Base-by-base conservation (phyloP, 129 eudicot species). In the Pittosporum tobira region DNA sequence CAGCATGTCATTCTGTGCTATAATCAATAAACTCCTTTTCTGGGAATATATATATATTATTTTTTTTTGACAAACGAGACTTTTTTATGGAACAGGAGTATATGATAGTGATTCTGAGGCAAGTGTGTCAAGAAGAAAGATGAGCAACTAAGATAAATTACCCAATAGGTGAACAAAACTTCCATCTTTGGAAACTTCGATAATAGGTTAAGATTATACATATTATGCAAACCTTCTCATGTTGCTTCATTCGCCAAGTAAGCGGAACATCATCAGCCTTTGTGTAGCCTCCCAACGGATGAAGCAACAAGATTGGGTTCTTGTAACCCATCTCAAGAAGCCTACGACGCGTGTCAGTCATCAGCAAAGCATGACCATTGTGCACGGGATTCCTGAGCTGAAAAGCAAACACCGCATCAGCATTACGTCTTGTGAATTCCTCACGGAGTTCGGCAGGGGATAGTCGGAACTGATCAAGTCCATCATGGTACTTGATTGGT, bases 301-400 rank as follows among this genome's bases (percentile, higher is more conserved):
- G 87, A 64, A 90, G 98, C 80, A 90, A 66, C 38, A 90, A 85
- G 61, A 90, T 75, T 7, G 98, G 98, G 30, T 90, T 90, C 63
- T 90, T 83, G 52, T 90, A 90, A 6, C 98, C 98, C 98, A 91
- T 91, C 56, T 91, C 99, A 61, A 91, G 96, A 58, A 91, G 99
- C 54, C 90, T 73, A 15, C 88, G 82, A 26, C 96, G 87, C 8
- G 98, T 91, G 75, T 91, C 99, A 13, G 96, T 87, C 99, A 87
- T 91, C 52, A 87, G 63, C 61, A 86, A 66, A 54, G 96, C 99
- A 48, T 91, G 99, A 42, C 99, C 99, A 36, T 91, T 91, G 78
- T 91, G 99, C 19, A 91, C 96, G 0, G 99, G 99, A 31, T 91
- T 91, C 51, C 99, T 78, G 34, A 91, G 90, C 83, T 87, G 96